These are phyloP conservation scores for Fusarium nodosum DNA, from an alignment of 2,329 filamentous ascomycete genomes.

Conservation along the genomic window DNA sequence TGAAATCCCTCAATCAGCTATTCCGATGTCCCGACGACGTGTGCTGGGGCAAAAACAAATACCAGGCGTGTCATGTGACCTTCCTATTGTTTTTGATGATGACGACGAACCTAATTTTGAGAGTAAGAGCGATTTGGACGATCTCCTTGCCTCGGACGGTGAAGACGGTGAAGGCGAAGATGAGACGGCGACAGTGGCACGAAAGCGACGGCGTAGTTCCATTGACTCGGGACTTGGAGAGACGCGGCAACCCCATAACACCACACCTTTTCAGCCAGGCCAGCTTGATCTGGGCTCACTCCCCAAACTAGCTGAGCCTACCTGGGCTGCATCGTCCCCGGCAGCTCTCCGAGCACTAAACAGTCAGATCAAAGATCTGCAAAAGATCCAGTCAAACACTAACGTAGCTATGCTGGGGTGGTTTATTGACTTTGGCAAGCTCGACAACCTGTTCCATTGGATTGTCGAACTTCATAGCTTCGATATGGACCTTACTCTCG, in stretches of 20 bases:
- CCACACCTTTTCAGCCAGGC: slow-evolving; percentile 73
- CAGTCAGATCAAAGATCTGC: slow-evolving; percentile 71
- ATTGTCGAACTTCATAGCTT: slow-evolving; percentile 92
- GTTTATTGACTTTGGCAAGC: slow-evolving; percentile 78
- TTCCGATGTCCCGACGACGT: slow-evolving; percentile 43
- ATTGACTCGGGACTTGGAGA: slow-evolving; percentile 40
- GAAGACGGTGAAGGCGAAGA: slow-evolving; percentile 25
- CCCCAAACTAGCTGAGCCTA: slow-evolving; percentile 67
- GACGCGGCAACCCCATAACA: slow-evolving; percentile 9
- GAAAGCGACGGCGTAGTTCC: slow-evolving; percentile 41
- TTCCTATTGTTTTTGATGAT: slow-evolving; percentile 20
- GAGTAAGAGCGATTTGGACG: slow-evolving; percentile 37
- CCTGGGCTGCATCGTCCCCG: slow-evolving; percentile 50
- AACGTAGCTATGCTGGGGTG: slow-evolving; percentile 80
- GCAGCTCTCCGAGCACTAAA: slow-evolving; percentile 47
- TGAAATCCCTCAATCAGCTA: slow-evolving; percentile 49
- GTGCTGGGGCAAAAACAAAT: slow-evolving; percentile 1
- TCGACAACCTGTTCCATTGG: slow-evolving; percentile 89
- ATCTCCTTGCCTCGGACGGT: slow-evolving; percentile 44
- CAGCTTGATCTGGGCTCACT: slow-evolving; percentile 72
- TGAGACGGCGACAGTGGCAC: slow-evolving; percentile 17
- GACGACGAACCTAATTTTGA: neutral
- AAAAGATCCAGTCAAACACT: slow-evolving; percentile 72
- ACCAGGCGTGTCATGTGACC: slow-evolving; percentile 3
- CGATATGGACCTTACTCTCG: slow-evolving; percentile 75